Evolutionary conservation across 371 early-diverging fungal genomes (phyloP).

Genomic region (Actinomortierella ambigua): DNA sequence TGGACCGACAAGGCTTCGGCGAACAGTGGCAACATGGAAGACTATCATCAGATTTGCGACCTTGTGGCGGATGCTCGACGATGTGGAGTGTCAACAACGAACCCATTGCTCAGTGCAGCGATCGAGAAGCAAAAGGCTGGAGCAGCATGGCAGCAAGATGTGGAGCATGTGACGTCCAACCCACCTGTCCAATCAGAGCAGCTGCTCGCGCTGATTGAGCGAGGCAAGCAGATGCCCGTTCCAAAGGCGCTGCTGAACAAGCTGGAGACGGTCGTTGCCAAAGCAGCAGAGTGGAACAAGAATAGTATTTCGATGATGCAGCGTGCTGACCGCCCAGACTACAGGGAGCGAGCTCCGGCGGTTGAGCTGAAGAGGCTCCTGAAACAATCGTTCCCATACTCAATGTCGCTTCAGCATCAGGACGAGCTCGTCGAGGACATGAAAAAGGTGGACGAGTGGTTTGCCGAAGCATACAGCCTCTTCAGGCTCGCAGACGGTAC

Average conservation of each 20-base stretch:
- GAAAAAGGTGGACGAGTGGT: constrained; percentile 35
- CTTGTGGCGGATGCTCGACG: constrained; percentile 39
- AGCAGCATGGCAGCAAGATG: constrained; percentile 24
- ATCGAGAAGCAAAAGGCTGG: constrained; percentile 24
- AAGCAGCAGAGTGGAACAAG: constrained; percentile 33
- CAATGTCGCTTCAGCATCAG: constrained; percentile 19
- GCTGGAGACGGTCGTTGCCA: constrained; percentile 31
- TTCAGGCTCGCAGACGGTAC: constrained; percentile 14
- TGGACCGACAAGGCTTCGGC: constrained; percentile 39
- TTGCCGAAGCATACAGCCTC: constrained; percentile 16
- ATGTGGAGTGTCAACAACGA: constrained; percentile 36
- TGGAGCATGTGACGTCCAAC: constrained; percentile 10
- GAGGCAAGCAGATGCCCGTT: constrained; percentile 27
- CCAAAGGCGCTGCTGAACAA: constrained; percentile 30
- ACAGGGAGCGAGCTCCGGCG: constrained; percentile 23
- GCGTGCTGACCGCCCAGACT: constrained; percentile 18
- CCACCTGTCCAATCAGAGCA: constrained; percentile 29
- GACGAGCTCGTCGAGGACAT: constrained; percentile 26
- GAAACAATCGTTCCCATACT: constrained; percentile 24
- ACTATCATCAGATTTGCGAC: constrained; percentile 30
- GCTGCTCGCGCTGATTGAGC: constrained; percentile 31
- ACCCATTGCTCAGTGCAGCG: constrained; percentile 24
- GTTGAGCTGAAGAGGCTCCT: constrained; percentile 35
- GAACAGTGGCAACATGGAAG: constrained; percentile 27
- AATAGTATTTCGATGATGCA: constrained; percentile 19